These are phyloP conservation scores for Tylopilus balloui DNA, from an alignment of 768 basidiomycete genomes.

Conservation along the genomic window DNA sequence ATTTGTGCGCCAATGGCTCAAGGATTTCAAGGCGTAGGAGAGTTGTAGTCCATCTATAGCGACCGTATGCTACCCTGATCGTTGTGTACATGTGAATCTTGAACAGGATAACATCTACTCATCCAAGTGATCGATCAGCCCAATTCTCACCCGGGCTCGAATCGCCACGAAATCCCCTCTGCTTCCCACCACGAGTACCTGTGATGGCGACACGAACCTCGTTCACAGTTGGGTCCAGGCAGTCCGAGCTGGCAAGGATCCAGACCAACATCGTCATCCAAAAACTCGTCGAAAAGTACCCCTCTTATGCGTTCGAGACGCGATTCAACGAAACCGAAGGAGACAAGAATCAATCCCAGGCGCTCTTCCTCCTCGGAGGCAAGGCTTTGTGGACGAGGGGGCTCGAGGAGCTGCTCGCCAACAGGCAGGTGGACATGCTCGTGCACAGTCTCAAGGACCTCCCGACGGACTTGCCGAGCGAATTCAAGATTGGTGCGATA, in stretches of 20 bases:
- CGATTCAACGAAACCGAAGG: slow-evolving; percentile 68
- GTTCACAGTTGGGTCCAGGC: slow-evolving; percentile 79
- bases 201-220: slow-evolving; percentile 35
- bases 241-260: slow-evolving; percentile 82
- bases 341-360: slow-evolving; percentile 87
- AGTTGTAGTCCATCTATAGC: not conserved
- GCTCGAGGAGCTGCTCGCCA: slow-evolving; percentile 78
- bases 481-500: slow-evolving; percentile 82
- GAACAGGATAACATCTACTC: too few species aligned
- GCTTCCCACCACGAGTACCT: not conserved
- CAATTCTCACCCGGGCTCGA: not conserved
- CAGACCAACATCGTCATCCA: slow-evolving; percentile 81
- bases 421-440: slow-evolving; percentile 79
- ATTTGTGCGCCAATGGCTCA: slow-evolving; percentile 77
- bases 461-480: slow-evolving; percentile 79
- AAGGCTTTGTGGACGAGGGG: slow-evolving; percentile 96
- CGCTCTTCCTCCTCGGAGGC: slow-evolving; percentile 87
- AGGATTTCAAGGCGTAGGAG: slow-evolving; percentile 34
- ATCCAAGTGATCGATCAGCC: not conserved
- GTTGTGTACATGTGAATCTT: not conserved
- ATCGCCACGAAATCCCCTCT: not conserved
- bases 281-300: slow-evolving; percentile 54
- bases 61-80: not conserved
- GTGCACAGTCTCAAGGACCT: slow-evolving; percentile 93
- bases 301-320: slow-evolving; percentile 46